Evolutionary conservation across 768 basidiomycete species (phyloP), one percentile per base, ranked within the genome.

Genomic region (Lactarius akahatsu): DNA sequence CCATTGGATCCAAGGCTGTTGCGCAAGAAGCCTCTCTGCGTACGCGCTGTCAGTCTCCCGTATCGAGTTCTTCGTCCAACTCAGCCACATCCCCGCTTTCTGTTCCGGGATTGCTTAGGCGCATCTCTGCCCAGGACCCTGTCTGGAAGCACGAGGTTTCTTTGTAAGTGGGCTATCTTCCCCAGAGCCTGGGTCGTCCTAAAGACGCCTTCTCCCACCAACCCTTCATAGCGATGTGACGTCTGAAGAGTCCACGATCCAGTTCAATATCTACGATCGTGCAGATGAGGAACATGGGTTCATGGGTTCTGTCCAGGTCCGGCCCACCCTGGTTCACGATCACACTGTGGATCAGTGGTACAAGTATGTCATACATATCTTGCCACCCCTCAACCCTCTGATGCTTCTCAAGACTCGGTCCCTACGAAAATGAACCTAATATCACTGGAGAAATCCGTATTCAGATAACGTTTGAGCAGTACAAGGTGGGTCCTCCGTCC

Each of bases 121-220:
- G 86, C 60, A 76, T 86, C 41, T 88, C 87, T 23, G 83, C 92
- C 64, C 84, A 92, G 73, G 97, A 94, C 80, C 96, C 97, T 15
- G 89, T 96, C 28, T 99, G 97, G 97, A 99, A 98, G 79, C 96
- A 98, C 76, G 91, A 98, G 76, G 97, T 98, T 40, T 89, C 92
- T 54, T 99, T 99, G 96, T 98, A 77, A 78, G 96, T 84, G 6
- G n/a, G 43, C 45, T 66, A 65, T 60, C 66, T 65, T 62, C 41
- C 45, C 47, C 26, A 6, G 40, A 32, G 52, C 65, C 36, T 59
- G 40, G 26, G 57, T 52, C 55, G 32, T 34, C 40, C 34, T 59
- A 6, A 63, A 61, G 50, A 64, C 64, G 40, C 45, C 10, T 38
- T 38, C 36, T 36, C 36, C 36, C 36, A 13, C 11, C 59, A 20